These are phyloP conservation scores for Carpinus viminea DNA, from an alignment of 306 rosid species.

Conservation along the genomic window DNA sequence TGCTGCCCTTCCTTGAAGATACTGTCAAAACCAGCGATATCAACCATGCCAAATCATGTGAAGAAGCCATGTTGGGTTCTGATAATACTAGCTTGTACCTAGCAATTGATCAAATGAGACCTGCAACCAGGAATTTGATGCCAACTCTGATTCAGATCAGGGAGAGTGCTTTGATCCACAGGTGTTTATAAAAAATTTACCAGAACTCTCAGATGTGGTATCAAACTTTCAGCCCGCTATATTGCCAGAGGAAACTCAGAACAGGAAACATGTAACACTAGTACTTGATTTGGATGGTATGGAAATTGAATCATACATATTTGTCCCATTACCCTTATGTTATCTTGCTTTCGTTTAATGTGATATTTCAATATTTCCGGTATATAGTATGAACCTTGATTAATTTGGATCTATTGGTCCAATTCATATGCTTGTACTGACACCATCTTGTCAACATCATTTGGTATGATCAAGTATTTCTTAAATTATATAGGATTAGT, in stretches of 20 bases:
- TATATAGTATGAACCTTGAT: neutral
- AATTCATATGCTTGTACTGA: neutral
- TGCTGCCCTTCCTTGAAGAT: constrained; percentile 83
- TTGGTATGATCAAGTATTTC: constrained; percentile 1
- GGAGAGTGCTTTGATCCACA: constrained; percentile 89
- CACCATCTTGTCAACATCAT: neutral
- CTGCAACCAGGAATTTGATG: constrained; percentile 60
- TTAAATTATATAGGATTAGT: neutral
- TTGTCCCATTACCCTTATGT: constrained; percentile 19
- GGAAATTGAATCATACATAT: constrained; percentile 23
- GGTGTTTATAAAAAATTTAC: constrained; percentile 73
- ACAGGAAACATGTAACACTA: constrained; percentile 67
- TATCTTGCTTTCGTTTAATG: constrained; percentile 9
- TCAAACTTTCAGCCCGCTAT: constrained; percentile 54
- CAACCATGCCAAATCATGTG: constrained; percentile 45
- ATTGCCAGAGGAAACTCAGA: constrained; percentile 55
- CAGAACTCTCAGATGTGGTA: constrained; percentile 79
- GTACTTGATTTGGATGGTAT: constrained; percentile 99
- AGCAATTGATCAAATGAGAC: constrained; percentile 71
- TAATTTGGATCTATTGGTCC: neutral
- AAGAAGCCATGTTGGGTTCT: constrained; percentile 49
- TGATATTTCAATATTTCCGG: constrained; percentile 7
- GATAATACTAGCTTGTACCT: constrained; percentile 64
- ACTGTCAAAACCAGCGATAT: constrained; percentile 47
- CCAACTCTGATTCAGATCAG: constrained; percentile 58